Conservation (phyloP, 495 filamentous ascomycete genomes). For the Lepraria neglecta region DNA sequence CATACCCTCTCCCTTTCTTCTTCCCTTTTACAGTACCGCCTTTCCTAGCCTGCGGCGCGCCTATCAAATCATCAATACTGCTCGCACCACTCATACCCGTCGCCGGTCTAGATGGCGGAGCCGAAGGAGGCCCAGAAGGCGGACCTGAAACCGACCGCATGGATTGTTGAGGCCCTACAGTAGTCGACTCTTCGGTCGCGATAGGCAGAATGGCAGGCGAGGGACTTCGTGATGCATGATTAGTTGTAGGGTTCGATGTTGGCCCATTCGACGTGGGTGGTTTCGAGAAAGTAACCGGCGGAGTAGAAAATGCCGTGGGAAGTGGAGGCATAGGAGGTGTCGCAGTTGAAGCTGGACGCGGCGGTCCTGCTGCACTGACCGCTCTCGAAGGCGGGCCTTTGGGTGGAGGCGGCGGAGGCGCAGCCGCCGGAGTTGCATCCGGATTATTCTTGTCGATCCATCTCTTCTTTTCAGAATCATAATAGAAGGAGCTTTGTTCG, state of each 20-base stretch:
- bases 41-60: constrained; percentile 61
- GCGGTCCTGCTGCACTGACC: constrained; percentile 27
- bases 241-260: constrained; percentile 36
- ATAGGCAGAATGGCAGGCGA: constrained; percentile 34
- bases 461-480: constrained; percentile 87
- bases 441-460: constrained; percentile 95
- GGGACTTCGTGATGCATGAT: constrained; percentile 20
- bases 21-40: constrained; percentile 59
- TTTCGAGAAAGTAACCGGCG: constrained; percentile 38
- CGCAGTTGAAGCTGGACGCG: constrained; percentile 22
- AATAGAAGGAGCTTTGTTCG: constrained; percentile 87
- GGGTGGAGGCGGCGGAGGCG: constrained; percentile 49
- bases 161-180: constrained; percentile 26
- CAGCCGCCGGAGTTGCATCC: constrained; percentile 39
- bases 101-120: constrained; percentile 42
- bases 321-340: constrained; percentile 35
- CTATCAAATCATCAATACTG: constrained; percentile 79
- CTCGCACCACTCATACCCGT: constrained; percentile 71
- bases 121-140: constrained; percentile 25
- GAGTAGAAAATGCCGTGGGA: constrained; percentile 29
- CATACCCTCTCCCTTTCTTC: constrained; percentile 77
- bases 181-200: constrained; percentile 27
- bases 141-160: constrained; percentile 29
- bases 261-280: constrained; percentile 32
- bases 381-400: constrained; percentile 37